Conservation (phyloP, 805 yeast species). For the Ogataea kodamae region DNA sequence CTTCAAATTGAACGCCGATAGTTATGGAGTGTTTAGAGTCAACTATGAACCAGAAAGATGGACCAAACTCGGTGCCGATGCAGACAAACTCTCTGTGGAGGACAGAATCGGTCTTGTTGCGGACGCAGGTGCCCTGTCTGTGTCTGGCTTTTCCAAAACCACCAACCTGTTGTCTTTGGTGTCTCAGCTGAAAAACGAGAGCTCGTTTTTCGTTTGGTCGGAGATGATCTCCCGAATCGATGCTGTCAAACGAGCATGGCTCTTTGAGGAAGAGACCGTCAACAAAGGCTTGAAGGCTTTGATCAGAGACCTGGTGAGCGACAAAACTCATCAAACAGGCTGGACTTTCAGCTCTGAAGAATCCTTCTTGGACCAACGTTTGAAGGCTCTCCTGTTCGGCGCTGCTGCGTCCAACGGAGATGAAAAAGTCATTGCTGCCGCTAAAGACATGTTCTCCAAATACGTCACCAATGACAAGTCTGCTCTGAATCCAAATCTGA, state of each 20-base stretch:
- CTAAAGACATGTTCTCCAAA: slow-evolving; percentile 27
- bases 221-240: slow-evolving; percentile 46
- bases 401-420: slow-evolving; percentile 42
- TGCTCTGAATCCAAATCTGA: slow-evolving; percentile 45
- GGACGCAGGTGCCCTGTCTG: slow-evolving; percentile 49
- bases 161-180: slow-evolving; percentile 46
- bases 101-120: slow-evolving; percentile 57
- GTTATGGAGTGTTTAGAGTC: slow-evolving; percentile 53
- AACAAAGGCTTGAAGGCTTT: slow-evolving; percentile 34
- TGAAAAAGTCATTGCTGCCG: slow-evolving; percentile 34
- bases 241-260: slow-evolving; percentile 29
- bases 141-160: slow-evolving; percentile 44
- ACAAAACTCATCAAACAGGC: slow-evolving; percentile 49
- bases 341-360: slow-evolving; percentile 86
- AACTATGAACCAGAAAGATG: slow-evolving; percentile 41
- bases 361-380: slow-evolving; percentile 33
- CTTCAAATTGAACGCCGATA: slow-evolving; percentile 50
- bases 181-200: slow-evolving; percentile 36
- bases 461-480: slow-evolving; percentile 27
- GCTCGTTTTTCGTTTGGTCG: slow-evolving; percentile 53
- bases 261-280: slow-evolving; percentile 39
- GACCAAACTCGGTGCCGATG: slow-evolving; percentile 36
- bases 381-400: slow-evolving; percentile 42
- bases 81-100: slow-evolving; percentile 40
- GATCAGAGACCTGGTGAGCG: slow-evolving; percentile 27